phyloP scores from a whole-genome alignment of 2,329 filamentous ascomycete species.

The Colletotrichum sidae region DNA sequence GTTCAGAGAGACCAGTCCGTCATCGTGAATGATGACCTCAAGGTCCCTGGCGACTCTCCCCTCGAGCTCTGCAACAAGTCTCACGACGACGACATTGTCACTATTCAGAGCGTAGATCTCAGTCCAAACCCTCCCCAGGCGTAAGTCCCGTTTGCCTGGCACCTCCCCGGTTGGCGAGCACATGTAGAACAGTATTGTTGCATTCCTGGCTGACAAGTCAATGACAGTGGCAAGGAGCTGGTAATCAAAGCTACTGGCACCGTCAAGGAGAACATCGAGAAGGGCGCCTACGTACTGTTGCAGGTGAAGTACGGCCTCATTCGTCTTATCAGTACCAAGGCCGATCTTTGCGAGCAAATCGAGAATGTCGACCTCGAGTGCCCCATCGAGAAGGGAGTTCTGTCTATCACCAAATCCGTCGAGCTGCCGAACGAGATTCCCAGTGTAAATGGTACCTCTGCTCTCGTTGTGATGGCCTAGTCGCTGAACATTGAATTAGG shows the following conservation, averaged over 20 bases:
- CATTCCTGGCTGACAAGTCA: conserved; percentile 15
- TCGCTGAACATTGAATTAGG: conserved; percentile 62
- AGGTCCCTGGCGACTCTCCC: conserved; percentile 87
- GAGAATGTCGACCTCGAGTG: conserved; percentile 89
- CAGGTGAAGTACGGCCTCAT: conserved; percentile 96
- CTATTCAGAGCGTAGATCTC: conserved; percentile 84
- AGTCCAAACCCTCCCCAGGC: conserved; percentile 86
- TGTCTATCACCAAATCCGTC: conserved; percentile 82
- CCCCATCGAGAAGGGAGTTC: conserved; percentile 83
- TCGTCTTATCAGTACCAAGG: conserved; percentile 82
- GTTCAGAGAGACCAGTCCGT: conserved; percentile 63
- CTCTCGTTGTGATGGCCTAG: neutral
- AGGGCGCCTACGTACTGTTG: conserved; percentile 85
- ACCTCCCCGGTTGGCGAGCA: neutral
- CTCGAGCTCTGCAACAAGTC: conserved; percentile 79
- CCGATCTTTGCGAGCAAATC: conserved; percentile 90
- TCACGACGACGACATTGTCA: conserved; percentile 76
- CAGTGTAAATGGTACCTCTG: conserved; percentile 70
- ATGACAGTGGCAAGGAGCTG: conserved; percentile 77
- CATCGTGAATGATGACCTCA: conserved; percentile 63
- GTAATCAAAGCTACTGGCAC: conserved; percentile 82
- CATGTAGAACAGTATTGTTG: neutral
- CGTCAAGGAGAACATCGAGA: conserved; percentile 77
- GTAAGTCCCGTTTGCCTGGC: conserved; percentile 66
- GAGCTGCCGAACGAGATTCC: conserved; percentile 89